These are phyloP conservation scores for Lipomyces sp. DNA, from an alignment of 805 yeast species.

Conservation along the genomic window DNA sequence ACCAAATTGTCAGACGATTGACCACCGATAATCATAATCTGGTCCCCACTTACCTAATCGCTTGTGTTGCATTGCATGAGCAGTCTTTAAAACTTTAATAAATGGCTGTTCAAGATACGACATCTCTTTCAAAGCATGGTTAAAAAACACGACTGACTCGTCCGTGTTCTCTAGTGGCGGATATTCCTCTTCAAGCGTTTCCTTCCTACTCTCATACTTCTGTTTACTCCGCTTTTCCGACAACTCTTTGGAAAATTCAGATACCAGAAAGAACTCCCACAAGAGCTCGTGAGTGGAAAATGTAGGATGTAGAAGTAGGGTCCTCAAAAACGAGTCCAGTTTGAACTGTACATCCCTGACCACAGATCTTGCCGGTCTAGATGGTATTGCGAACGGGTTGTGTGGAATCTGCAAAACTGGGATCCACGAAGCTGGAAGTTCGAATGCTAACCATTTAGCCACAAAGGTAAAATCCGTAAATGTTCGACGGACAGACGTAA, in stretches of 20 bases:
- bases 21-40: neutral
- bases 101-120: constrained; percentile 25
- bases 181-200: constrained; percentile 38
- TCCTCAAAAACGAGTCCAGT: constrained; percentile 56
- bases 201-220: constrained; percentile 42
- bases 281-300: constrained; percentile 48
- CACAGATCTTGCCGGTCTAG: constrained; percentile 42
- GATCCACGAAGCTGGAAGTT: constrained; percentile 48
- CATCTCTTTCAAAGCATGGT: constrained; percentile 37
- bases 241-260: constrained; percentile 45
- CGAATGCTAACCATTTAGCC: constrained; percentile 45
- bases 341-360: constrained; percentile 50
- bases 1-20: neutral
- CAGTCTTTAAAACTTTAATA: constrained; percentile 12
- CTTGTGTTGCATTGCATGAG: constrained; percentile 26
- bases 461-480: constrained; percentile 45
- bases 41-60: constrained; percentile 15
- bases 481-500: constrained; percentile 42
- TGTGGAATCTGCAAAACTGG: constrained; percentile 43
- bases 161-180: constrained; percentile 32
- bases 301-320: constrained; percentile 50
- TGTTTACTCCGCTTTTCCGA: constrained; percentile 46
- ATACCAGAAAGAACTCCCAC: constrained; percentile 51
- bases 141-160: constrained; percentile 35
- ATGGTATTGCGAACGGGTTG: constrained; percentile 43